phyloP scores from a whole-genome alignment of 495 filamentous ascomycete species.

The Penicillium arizonense region DNA sequence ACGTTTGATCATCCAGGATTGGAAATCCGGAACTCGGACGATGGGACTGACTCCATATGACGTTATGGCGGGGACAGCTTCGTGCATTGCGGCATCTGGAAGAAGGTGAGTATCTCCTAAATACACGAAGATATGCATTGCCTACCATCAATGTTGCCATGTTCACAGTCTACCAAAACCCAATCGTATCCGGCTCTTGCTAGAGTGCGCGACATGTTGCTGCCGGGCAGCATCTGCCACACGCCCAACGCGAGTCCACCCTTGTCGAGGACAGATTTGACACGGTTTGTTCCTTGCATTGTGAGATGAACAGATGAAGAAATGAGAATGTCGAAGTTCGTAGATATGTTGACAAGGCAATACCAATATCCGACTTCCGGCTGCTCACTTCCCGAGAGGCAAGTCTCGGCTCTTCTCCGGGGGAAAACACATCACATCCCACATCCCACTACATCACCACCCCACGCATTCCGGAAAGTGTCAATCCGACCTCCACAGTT shows the following conservation, averaged over 20 bases:
- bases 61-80: conserved; percentile 70
- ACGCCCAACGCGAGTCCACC: conserved; percentile 3
- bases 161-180: conserved; percentile 8
- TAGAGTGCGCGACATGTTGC: conserved; percentile 5
- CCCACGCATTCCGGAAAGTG: neutral
- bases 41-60: conserved; percentile 63
- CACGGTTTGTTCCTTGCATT: conserved; percentile 2
- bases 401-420: conserved; percentile 7
- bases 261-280: conserved; percentile 1
- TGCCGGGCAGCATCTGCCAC: conserved; percentile 8
- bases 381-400: conserved; percentile 7
- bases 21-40: conserved; percentile 63
- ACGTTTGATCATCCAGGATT: conserved; percentile 71
- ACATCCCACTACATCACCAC: neutral
- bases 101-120: neutral
- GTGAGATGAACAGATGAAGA: neutral
- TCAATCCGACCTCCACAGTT: neutral
- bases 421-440: neutral
- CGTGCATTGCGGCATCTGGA: conserved; percentile 74
- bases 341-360: neutral
- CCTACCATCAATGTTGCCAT: conserved; percentile 9
- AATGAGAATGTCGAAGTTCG: neutral
- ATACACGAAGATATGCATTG: neutral
- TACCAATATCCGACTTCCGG: conserved; percentile 3
- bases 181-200: conserved; percentile 8